Evolutionary conservation across 1,284 basidiomycete genomes (phyloP), one percentile per base, ranked within the genome.

Genomic region (Inonotus hispidus): DNA sequence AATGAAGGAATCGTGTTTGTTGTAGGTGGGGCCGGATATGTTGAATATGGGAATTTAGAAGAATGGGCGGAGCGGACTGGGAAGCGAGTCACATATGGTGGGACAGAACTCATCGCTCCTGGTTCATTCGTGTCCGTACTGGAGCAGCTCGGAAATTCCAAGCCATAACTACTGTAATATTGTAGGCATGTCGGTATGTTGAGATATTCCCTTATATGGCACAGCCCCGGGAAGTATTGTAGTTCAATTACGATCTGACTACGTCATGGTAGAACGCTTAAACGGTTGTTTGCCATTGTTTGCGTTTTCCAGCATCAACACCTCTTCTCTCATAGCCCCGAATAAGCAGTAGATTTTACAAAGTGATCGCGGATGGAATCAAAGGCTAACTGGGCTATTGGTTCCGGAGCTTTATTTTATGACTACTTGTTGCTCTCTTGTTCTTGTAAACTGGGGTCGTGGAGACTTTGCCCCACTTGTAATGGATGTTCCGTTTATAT

Each of bases 21-120:
- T 14, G 95, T 99, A 0, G 97, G 97, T 3, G 97, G 97, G 3
- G 97, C 95, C 1, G 90, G 94, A 21, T 97, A 99, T 70, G 94
- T 99, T 57, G 97, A 99, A 75, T 98, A 96, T 69, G 93, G 94
- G 6, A 99, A 99, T 72, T 74, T 99, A 66, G 85, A 90, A 71
- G 95, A 98, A 72, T 96, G 93, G 91, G 92, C 90, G 6, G 76
- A 72, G 50, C 85, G 85, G 72, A 84, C 84, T 10, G 90, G 90
- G 16, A 93, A 92, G 75, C 83, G 83, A 68, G 87, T 99, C 54
- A 92, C 93, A 29, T 99, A 99, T 72, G 97, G 97, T 13, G 91
- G 92, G 23, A 99, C 97, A 11, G 97, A 99, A 72, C 95, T 99
- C 55, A 71, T 97, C 57, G 91, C 93, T 67, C 96, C 97, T 10